phyloP scores from a whole-genome alignment of 1,139 yeast species.

The Schizosaccharomyces versatilis region DNA sequence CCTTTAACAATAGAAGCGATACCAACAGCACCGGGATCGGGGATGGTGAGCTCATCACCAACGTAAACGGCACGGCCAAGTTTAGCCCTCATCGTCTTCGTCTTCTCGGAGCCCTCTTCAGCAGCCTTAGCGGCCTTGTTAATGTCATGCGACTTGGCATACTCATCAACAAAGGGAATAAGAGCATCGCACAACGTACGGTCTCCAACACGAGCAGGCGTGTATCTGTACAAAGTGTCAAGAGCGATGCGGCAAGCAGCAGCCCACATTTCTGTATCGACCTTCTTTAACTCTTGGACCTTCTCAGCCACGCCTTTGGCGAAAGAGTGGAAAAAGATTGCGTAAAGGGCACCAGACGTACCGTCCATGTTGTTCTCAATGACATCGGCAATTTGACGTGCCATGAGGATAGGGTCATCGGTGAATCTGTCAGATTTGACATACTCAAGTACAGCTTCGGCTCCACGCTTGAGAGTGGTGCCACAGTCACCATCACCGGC shows the following conservation, averaged over 20 bases:
- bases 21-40: constrained; percentile 75
- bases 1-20: constrained; percentile 10
- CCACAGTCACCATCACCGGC: constrained; percentile 98
- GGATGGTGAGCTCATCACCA: constrained; percentile 29
- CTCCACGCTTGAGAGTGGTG: constrained; percentile 50
- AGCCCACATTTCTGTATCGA: constrained; percentile 21
- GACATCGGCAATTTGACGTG: constrained; percentile 35
- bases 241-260: constrained; percentile 30
- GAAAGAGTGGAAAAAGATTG: constrained; percentile 54
- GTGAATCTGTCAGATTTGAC: constrained; percentile 26
- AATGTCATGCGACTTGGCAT: constrained; percentile 30
- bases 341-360: constrained; percentile 81
- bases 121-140: constrained; percentile 46
- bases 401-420: constrained; percentile 32
- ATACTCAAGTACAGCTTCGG: constrained; percentile 41
- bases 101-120: constrained; percentile 48
- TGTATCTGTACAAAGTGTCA: constrained; percentile 48
- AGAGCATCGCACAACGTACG: constrained; percentile 73
- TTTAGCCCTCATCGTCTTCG: constrained; percentile 55
- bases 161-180: constrained; percentile 58
- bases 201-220: constrained; percentile 77
- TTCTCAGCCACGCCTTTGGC: constrained; percentile 27
- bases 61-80: constrained; percentile 91
- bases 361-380: constrained; percentile 91
- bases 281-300: constrained; percentile 13